phyloP scores from a whole-genome alignment of 495 filamentous ascomycete species.

The Aspergillus diversus region DNA sequence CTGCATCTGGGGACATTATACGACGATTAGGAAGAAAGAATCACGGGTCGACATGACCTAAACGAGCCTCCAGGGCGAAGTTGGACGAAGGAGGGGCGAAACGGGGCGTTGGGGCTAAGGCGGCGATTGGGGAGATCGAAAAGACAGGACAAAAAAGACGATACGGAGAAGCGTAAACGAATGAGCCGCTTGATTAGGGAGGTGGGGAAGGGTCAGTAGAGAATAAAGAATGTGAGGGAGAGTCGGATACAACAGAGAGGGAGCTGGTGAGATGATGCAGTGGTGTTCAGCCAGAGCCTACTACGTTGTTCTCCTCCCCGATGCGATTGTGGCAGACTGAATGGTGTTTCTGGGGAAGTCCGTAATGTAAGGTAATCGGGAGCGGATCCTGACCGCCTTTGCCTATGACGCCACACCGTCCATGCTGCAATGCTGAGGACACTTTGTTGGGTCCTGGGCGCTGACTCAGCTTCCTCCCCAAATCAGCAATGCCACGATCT shows the following conservation, averaged over 20 bases:
- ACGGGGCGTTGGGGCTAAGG: not conserved
- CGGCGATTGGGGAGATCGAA: not conserved
- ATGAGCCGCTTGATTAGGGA: not conserved
- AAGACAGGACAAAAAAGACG: not conserved
- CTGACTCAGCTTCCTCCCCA: conserved; percentile 13
- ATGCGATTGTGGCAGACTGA: conserved; percentile 3
- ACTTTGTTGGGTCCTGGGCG: not conserved
- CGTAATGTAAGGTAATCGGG: conserved; percentile 3
- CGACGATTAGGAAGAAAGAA: conserved; percentile 24
- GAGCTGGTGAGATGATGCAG: not conserved
- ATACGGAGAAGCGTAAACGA: conserved; percentile 4
- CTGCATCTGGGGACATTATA: conserved; percentile 52
- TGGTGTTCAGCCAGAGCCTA: conserved; percentile 2
- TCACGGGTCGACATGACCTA: conserved; percentile 33
- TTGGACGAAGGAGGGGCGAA: conserved; percentile 10
- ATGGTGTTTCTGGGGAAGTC: conserved; percentile 4
- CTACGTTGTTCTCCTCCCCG: not conserved
- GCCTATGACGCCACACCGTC: conserved; percentile 22
- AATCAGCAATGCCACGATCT: not conserved
- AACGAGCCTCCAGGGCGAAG: conserved; percentile 12
- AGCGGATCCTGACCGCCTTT: conserved; percentile 11
- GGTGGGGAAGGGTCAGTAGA: not conserved
- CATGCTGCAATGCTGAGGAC: too few species aligned
- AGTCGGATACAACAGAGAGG: not conserved
- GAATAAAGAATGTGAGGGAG: conserved; percentile 1